These are phyloP conservation scores for Sparassis latifolia DNA, from an alignment of 1,284 basidiomycete genomes.

Conservation along the genomic window DNA sequence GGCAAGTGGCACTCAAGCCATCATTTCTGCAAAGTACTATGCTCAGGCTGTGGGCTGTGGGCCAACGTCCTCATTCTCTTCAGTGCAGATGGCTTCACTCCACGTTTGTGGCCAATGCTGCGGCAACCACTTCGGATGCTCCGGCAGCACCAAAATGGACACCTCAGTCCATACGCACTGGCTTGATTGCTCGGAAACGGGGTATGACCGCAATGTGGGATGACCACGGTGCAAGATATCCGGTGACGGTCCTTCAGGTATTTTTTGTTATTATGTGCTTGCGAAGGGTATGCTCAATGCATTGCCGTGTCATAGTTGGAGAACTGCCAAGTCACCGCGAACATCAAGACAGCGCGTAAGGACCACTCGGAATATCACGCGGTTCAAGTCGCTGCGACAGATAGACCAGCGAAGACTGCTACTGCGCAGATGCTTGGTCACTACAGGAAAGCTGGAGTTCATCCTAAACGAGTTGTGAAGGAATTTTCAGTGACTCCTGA, in stretches of 20 bases:
- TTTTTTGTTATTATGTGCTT: conserved; percentile 18
- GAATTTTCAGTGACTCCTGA: conserved; percentile 90
- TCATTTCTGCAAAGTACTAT: conserved; percentile 24
- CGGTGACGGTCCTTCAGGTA: conserved; percentile 94
- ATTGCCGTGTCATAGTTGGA: conserved; percentile 47
- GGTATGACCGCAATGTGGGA: conserved; percentile 97
- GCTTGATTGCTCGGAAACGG: conserved; percentile 92
- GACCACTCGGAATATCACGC: conserved; percentile 75
- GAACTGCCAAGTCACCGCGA: conserved; percentile 81
- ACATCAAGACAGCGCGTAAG: conserved; percentile 56
- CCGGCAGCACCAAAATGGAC: conserved; percentile 61
- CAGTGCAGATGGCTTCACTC: conserved; percentile 33
- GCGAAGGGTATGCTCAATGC: not conserved
- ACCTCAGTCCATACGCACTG: conserved; percentile 83
- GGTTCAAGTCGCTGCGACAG: conserved; percentile 79
- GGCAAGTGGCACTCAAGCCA: too few relatives aligned
- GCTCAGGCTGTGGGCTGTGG: conserved; percentile 45
- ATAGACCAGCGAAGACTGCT: conserved; percentile 61
- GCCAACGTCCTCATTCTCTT: conserved; percentile 29
- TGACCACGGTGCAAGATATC: conserved; percentile 78
- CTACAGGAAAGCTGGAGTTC: conserved; percentile 76
- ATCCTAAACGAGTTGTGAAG: conserved; percentile 82
- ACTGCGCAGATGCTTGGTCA: conserved; percentile 81
- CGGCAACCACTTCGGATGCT: conserved; percentile 19
- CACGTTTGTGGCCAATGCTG: conserved; percentile 27